Base-by-base conservation (phyloP, 2,329 filamentous ascomycete genomes). In the Xylaria sp. region DNA sequence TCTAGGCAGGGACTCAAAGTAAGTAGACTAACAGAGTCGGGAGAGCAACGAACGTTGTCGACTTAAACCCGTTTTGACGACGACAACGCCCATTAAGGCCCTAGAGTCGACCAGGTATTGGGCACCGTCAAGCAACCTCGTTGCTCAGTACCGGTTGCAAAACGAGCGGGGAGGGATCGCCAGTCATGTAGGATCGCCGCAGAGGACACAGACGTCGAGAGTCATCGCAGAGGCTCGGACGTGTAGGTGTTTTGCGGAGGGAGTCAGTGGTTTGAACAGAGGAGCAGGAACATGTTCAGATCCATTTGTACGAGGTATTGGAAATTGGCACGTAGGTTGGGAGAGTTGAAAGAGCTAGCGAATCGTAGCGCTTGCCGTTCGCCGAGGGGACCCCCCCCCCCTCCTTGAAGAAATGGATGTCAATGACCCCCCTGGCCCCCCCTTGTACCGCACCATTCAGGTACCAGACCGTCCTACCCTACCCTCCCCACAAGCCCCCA, bases 291-390 rank as follows among this genome's bases (percentile, higher is more conserved):
- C n/a, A n/a, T n/a, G n/a, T n/a, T n/a, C n/a, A n/a, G n/a, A n/a
- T n/a, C n/a, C n/a, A n/a, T n/a, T n/a, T n/a, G n/a, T n/a, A n/a
- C n/a, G n/a, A n/a, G 39, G 48, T 44, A 39, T 53, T 61, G 52
- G 56, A 61, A 59, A 56, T 54, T 61, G 52, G 44, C 54, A 53
- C 37, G 44, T 39, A 40, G 21, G 19, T 39, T 24, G 29, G 41
- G 38, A 51, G 13, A 39, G n/a, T 20, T 21, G 50, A 20, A 18
- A 9, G 17, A 52, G 49, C 34, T 21, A 41, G n/a, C 59, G 53
- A 62, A 62, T 52, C 59, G 54, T 48, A 38, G 18, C 24, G 39
- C 54, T 60, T 62, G 54, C 59, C 59, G 59, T 50, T 56, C 57
- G 50, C 59, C 59, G 59, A 62, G 48, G 50, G 50, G 39, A 41